phyloP scores from a whole-genome alignment of 805 yeast genomes.

The Saccharomycopsis oosterbeekiorum region DNA sequence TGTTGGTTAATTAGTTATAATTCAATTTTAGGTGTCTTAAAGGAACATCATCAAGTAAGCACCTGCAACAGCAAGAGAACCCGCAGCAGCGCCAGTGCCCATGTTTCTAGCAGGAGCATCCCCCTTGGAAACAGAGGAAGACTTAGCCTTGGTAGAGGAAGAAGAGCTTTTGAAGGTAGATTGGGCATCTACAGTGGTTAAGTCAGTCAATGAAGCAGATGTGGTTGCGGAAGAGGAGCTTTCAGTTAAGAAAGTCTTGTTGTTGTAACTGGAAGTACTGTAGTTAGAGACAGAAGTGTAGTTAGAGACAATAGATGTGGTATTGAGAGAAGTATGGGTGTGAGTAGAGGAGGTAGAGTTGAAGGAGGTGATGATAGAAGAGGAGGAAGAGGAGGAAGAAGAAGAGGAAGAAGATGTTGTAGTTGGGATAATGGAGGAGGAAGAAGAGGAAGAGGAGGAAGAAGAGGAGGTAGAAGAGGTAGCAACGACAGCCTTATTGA shows the following conservation, averaged over 20 bases:
- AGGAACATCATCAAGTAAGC: constrained; percentile 1
- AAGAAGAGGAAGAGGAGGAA: neutral
- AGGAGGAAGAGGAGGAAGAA: neutral
- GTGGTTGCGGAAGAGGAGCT: neutral
- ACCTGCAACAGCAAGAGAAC: constrained; percentile 1
- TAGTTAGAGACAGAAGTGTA: neutral
- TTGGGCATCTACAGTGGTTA: neutral
- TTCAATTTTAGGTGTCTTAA: neutral
- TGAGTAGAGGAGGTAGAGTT: neutral
- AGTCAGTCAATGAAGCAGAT: neutral
- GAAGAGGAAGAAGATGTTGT: neutral
- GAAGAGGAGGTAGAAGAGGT: neutral
- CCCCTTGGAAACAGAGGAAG: neutral
- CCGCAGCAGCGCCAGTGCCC: constrained; percentile 1
- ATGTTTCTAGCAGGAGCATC: neutral
- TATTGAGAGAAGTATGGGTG: constrained; percentile 1
- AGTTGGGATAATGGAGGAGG: neutral
- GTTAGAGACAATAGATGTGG: neutral
- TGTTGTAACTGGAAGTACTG: neutral
- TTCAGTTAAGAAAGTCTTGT: neutral
- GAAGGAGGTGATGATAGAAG: neutral
- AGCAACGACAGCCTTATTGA: neutral
- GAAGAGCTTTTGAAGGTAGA: neutral
- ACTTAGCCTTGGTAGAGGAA: neutral
- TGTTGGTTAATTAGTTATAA: neutral